A percentile compares a stretch with the other conserved stretches of the same genome.
Conservation (phyloP, 495 filamentous ascomycete genomes). For the Evernia prunastri region DNA sequence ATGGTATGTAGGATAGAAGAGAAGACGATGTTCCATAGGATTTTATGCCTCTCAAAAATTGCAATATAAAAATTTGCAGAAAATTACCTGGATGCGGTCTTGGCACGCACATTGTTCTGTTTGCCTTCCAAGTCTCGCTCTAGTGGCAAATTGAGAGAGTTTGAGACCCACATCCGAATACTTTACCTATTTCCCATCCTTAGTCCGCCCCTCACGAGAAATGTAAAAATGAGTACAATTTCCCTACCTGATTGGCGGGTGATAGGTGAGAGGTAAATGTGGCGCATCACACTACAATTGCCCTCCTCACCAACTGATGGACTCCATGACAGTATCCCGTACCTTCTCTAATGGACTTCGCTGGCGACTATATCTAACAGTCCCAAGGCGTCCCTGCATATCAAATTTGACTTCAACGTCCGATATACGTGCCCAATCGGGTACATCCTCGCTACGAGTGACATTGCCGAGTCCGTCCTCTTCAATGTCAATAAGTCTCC, state of each 20-base stretch:
- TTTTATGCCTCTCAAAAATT: neutral
- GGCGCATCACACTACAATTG: neutral
- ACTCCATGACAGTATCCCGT: neutral
- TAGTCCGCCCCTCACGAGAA: neutral
- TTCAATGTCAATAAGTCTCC: conserved; percentile 51
- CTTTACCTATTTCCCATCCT: neutral
- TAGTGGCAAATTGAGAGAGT: neutral
- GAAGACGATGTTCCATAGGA: neutral
- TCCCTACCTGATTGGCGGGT: neutral
- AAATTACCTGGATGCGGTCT: neutral
- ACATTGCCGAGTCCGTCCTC: conserved; percentile 41
- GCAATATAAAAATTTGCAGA: neutral
- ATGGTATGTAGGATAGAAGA: neutral
- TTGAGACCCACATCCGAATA: neutral
- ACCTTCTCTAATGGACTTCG: neutral
- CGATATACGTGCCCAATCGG: conserved; percentile 20
- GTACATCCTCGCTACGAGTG: conserved; percentile 24
- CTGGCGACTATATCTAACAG: conserved; percentile 12
- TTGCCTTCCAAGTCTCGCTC: neutral
- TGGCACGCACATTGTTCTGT: too few relatives aligned
- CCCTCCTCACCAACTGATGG: conserved; percentile 3
- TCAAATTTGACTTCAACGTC: conserved; percentile 23
- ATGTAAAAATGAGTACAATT: neutral
- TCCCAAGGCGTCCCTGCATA: conserved; percentile 10
- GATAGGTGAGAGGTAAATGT: neutral